Conservation (phyloP, 108 stramenopile genomes). For the Cyclostephanos invisitatus region DNA sequence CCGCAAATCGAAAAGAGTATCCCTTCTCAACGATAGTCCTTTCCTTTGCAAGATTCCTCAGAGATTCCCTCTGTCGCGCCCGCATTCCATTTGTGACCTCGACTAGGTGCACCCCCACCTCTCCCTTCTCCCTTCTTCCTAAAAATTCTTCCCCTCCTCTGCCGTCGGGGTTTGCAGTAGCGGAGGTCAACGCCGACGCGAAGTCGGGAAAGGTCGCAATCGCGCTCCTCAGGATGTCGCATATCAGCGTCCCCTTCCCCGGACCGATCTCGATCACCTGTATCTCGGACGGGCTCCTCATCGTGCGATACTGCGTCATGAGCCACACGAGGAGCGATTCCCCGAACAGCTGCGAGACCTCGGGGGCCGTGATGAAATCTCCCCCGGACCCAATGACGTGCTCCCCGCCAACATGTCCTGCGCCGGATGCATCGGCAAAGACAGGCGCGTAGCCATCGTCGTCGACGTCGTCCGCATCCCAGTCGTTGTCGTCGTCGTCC, state of each 20-base stretch:
- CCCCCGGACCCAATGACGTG: slow-evolving; percentile 84
- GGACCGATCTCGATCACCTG: slow-evolving; percentile 95
- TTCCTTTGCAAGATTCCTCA: slow-evolving; percentile 46
- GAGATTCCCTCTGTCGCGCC: slow-evolving; percentile 67
- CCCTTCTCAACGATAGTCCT: slow-evolving; percentile 28
- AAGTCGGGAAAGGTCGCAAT: slow-evolving; percentile 56
- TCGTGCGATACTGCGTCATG: slow-evolving; percentile 74
- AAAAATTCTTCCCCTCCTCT: slow-evolving; percentile 15
- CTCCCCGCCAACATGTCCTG: slow-evolving; percentile 29
- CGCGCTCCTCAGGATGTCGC: slow-evolving; percentile 80
- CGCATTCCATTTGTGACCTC: slow-evolving; percentile 86
- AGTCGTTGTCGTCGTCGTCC: slow-evolving; percentile 35
- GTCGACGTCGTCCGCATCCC: slow-evolving; percentile 44
- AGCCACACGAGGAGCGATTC: slow-evolving; percentile 95
- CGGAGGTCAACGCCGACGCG: slow-evolving; percentile 35
- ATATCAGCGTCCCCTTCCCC: slow-evolving; percentile 95
- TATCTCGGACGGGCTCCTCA: slow-evolving; percentile 60
- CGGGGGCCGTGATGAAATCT: slow-evolving; percentile 98
- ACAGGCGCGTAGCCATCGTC: neutral
- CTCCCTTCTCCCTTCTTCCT: slow-evolving; percentile 31
- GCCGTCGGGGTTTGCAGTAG: slow-evolving; percentile 5
- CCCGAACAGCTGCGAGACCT: slow-evolving; percentile 96
- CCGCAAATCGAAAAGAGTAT: slow-evolving; percentile 29
- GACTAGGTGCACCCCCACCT: slow-evolving; percentile 83
- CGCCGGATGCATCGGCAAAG: neutral